Conservation (phyloP, 164 flowering plant species). For the Vitis rotundifolia region DNA sequence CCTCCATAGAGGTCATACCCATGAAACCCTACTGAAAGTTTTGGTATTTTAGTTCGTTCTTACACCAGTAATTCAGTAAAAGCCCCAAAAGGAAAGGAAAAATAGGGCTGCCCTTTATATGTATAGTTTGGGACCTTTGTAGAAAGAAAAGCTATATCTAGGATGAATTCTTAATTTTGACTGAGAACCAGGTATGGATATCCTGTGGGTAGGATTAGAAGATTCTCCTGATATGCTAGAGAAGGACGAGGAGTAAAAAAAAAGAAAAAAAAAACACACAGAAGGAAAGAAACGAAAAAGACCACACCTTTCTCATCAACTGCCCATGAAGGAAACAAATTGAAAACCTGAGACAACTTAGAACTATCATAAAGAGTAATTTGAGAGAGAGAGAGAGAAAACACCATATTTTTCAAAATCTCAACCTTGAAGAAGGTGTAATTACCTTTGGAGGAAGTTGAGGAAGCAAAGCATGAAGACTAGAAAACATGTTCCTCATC, state of each 20-base stretch:
- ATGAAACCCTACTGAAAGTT: not conserved
- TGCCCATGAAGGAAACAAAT: not conserved
- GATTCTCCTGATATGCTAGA: not conserved
- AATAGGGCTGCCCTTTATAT: too few species aligned
- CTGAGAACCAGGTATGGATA: not conserved
- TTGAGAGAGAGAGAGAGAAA: not conserved
- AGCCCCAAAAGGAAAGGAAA: too few species aligned
- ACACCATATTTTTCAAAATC: not conserved
- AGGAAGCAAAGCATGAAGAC: slow-evolving; percentile 89
- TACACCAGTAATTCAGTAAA: too few species aligned
- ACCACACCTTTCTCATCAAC: not conserved
- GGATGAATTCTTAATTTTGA: not conserved
- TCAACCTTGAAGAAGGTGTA: not conserved
- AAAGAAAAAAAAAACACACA: not conserved
- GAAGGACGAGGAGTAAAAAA: not conserved
- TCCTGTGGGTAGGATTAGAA: not conserved
- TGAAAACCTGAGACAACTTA: not conserved
- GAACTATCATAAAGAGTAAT: too few species aligned
- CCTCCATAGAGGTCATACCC: not conserved
- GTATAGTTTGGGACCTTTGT: not conserved
- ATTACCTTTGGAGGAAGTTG: slow-evolving; percentile 82
- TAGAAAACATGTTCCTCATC: slow-evolving; percentile 87
- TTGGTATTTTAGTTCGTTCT: not conserved
- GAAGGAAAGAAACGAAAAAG: not conserved
- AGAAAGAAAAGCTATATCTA: not conserved